Percentiles rank a stretch among this genome's conserved stretches.
phyloP scores from a whole-genome alignment of 225 moss, liverwort and hornwort species.

The Neckera pumila region DNA sequence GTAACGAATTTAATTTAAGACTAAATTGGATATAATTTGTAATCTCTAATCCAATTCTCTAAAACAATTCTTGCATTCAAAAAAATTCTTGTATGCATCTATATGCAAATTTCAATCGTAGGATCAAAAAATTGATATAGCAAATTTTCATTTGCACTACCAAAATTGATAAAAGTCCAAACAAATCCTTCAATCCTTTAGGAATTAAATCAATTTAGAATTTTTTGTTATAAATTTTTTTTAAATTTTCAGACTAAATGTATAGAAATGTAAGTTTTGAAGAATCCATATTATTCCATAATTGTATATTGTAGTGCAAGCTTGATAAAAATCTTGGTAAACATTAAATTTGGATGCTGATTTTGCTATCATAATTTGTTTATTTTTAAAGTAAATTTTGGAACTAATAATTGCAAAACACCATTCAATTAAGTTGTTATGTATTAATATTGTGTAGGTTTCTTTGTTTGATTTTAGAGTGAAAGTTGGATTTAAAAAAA shows the following conservation, averaged over 20 bases:
- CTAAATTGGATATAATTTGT: neutral
- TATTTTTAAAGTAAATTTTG: neutral
- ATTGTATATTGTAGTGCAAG: neutral
- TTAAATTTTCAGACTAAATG: neutral
- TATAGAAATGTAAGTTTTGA: neutral
- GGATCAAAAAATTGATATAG: neutral
- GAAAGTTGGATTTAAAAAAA: neutral
- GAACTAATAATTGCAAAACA: neutral
- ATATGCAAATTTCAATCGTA: neutral
- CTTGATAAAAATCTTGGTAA: neutral
- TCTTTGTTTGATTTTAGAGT: neutral
- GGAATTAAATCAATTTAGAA: neutral
- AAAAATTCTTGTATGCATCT: neutral
- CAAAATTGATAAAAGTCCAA: neutral
- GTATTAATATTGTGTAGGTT: neutral
- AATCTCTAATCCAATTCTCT: neutral
- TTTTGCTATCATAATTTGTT: neutral
- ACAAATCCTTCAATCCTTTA: neutral
- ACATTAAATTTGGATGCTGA: neutral
- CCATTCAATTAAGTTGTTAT: neutral
- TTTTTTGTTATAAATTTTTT: neutral
- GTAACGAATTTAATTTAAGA: neutral
- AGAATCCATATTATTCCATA: neutral
- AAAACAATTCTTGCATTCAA: neutral
- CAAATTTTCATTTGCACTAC: neutral